Percentiles rank a stretch among this genome's conserved stretches.
These are phyloP conservation scores for Patellifolia procumbens DNA, from an alignment of 179 eudicot genomes.

Conservation along the genomic window DNA sequence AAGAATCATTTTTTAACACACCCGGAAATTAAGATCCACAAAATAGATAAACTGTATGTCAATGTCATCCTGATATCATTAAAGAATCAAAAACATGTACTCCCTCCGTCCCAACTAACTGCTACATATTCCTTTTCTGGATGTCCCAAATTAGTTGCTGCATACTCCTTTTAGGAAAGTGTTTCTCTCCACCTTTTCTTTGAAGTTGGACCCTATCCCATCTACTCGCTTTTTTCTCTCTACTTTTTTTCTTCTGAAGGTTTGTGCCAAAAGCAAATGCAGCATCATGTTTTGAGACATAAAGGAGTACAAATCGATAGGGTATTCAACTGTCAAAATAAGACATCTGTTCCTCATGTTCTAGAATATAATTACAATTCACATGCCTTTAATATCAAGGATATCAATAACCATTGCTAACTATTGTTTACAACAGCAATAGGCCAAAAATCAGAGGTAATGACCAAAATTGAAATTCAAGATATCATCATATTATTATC, in stretches of 20 bases:
- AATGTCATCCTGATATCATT: not conserved
- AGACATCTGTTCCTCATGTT: not conserved
- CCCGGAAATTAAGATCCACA: not conserved
- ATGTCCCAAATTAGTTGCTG: no score
- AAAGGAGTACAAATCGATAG: not conserved
- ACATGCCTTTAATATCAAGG: not conserved
- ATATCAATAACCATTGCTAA: not conserved
- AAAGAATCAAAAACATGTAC: not conserved
- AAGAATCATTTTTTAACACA: no score
- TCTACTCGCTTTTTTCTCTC: no score
- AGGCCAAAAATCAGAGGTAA: no score
- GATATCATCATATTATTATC: not conserved
- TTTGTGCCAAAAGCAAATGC: not conserved
- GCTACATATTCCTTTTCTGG: no score
- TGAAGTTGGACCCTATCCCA: no score
- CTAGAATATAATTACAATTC: not conserved
- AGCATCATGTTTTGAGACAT: no score
- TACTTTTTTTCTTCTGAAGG: no score
- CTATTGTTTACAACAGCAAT: not conserved
- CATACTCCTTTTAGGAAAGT: no score
- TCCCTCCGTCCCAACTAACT: no score
- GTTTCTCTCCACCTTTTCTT: no score
- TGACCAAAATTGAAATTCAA: not conserved
- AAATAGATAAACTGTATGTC: not conserved
- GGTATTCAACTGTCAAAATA: not conserved